Base-by-base conservation (phyloP, 306 rosid species). In the Neltuma alba region DNA sequence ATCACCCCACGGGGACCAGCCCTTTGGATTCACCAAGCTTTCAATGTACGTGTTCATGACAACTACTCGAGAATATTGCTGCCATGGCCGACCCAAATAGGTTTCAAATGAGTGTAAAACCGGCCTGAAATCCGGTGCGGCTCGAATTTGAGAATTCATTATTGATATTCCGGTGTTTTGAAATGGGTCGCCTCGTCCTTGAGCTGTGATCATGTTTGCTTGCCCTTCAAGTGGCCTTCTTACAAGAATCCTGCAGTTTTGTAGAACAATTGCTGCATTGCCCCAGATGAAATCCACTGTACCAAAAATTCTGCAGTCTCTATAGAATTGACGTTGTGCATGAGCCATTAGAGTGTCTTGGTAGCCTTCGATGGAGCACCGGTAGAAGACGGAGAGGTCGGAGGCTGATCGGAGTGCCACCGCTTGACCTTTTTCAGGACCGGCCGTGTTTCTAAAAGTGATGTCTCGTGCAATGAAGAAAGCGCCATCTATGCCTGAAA, bases 221-320 rank as follows among this genome's bases (percentile, higher is more conserved):
- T 94, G 98, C 7, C 98, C 98, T 55, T 45, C 45, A 4, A 88
- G 37, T 6, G 98, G 98, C 63, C 76, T 92, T 81, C 90, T 80
- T 0, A 83, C 94, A 1, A 85, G 85, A 15, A 92, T 90, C 0
- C 89, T 13, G 50, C 90, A 92, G n/a, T n/a, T n/a, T n/a, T n/a
- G n/a, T n/a, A n/a, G n/a, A n/a, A n/a, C n/a, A n/a, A n/a, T n/a
- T n/a, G n/a, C n/a, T n/a, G n/a, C n/a, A n/a, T n/a, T n/a, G n/a
- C n/a, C n/a, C n/a, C n/a, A n/a, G n/a, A n/a, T 94, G 84, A 94
- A 92, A 69, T 94, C 98, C 9, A 94, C 81, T 9, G 98, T 92
- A 62, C 98, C 98, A 5, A 61, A 91, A 15, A 94, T 82, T 79
- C 88, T 87, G 0, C 98, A 90, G 30, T 83, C 89, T 79, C 83